These are phyloP conservation scores for Cystofilobasidium ferigula DNA, from an alignment of 768 basidiomycete genomes.

Conservation along the genomic window DNA sequence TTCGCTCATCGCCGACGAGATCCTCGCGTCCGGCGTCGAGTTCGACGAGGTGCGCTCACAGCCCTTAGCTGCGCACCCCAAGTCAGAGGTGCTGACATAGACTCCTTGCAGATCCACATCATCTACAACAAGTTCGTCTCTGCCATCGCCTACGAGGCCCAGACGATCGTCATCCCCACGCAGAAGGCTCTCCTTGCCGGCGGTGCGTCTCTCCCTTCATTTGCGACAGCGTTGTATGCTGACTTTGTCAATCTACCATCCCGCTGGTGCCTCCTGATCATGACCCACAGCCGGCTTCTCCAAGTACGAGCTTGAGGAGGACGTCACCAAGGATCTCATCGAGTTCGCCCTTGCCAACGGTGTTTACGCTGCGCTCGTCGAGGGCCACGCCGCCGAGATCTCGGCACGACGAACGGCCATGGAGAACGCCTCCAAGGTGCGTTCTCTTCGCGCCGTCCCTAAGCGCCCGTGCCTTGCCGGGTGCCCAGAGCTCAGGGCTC, in stretches of 20 bases:
- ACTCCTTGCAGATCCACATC: slow-evolving; percentile 37
- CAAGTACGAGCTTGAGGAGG: slow-evolving; percentile 95
- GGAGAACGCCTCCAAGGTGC: slow-evolving; percentile 90
- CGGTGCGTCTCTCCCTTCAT: slow-evolving; percentile 48
- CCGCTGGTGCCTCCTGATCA: too few species aligned
- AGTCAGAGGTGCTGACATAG: neutral
- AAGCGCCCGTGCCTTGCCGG: too few species aligned
- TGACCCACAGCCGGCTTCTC: slow-evolving; percentile 77
- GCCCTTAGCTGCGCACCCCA: neutral
- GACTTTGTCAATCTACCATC: too few species aligned
- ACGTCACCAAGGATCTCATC: slow-evolving; percentile 79
- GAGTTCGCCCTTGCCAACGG: slow-evolving; percentile 96
- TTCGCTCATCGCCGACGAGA: slow-evolving; percentile 81
- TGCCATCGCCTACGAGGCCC: slow-evolving; percentile 80
- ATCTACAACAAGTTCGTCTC: slow-evolving; percentile 48
- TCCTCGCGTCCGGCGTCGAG: slow-evolving; percentile 69
- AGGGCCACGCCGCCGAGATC: slow-evolving; percentile 91
- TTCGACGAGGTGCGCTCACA: slow-evolving; percentile 56
- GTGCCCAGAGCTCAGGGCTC: neutral
- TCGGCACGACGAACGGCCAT: slow-evolving; percentile 85
- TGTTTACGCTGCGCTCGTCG: slow-evolving; percentile 83
- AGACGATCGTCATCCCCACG: slow-evolving; percentile 63
- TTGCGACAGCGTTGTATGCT: too few species aligned
- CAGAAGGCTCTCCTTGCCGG: slow-evolving; percentile 70
- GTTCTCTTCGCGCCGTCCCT: slow-evolving; percentile 9